Conservation (phyloP, 768 basidiomycete species). For the Erythrobasidium yunnanense region DNA sequence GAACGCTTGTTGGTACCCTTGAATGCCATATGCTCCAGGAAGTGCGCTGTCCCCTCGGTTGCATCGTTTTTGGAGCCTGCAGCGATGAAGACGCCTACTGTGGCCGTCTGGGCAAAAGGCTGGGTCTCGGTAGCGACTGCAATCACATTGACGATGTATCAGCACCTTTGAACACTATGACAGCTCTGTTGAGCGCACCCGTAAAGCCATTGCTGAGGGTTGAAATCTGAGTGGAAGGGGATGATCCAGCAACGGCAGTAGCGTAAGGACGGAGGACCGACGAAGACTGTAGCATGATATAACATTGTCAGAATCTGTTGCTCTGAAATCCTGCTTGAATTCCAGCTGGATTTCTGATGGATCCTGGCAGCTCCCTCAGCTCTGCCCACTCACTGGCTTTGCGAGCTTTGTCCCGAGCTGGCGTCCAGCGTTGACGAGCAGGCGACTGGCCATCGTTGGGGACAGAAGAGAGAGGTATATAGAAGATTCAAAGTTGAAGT, state of each 20-base stretch:
- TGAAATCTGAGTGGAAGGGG: slow-evolving; percentile 77
- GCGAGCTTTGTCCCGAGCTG: neutral
- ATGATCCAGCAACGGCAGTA: slow-evolving; percentile 39
- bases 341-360: neutral
- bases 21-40: slow-evolving; percentile 98
- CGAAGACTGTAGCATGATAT: neutral
- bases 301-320: too few species aligned
- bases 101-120: slow-evolving; percentile 72
- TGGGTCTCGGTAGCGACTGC: slow-evolving; percentile 31
- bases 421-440: neutral
- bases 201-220: slow-evolving; percentile 91
- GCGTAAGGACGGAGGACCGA: slow-evolving; percentile 41
- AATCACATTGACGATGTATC: too few species aligned
- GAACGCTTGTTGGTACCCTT: slow-evolving; percentile 82
- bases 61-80: slow-evolving; percentile 93
- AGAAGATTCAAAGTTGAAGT: too few species aligned
- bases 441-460: neutral
- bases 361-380: neutral
- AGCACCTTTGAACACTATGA: too few species aligned
- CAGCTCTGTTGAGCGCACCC: too few species aligned
- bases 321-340: slow-evolving; percentile 2
- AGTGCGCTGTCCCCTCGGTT: slow-evolving; percentile 94
- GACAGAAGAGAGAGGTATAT: too few species aligned
- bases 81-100: slow-evolving; percentile 96
- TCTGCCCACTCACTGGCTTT: neutral